Evolutionary conservation across 2,329 filamentous ascomycete species (phyloP).

Genomic region (Colletotrichum simmondsii): DNA sequence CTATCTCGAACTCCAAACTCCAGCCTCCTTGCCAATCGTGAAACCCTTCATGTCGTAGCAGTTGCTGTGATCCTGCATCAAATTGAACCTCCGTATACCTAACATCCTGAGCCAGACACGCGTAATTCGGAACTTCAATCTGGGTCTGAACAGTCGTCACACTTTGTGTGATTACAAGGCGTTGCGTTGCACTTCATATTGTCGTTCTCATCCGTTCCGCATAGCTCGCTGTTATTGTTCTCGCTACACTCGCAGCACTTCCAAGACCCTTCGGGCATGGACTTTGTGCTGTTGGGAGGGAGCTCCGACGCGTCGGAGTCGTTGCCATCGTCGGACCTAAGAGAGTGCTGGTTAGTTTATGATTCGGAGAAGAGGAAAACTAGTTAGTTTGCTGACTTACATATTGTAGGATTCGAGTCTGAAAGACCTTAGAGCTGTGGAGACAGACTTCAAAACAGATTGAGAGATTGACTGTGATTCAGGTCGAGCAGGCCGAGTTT

Average conservation of each 20-base stretch:
- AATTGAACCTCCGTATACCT: not conserved
- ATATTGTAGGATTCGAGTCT: not conserved
- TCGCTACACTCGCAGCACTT: slow-evolving; percentile 5
- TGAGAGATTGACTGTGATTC: too few relatives aligned
- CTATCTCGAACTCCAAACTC: not conserved
- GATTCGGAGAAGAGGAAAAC: not conserved
- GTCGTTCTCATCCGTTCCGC: slow-evolving; percentile 1
- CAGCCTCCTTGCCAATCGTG: not conserved
- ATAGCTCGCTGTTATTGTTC: slow-evolving; percentile 16
- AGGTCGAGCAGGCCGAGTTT: too few relatives aligned
- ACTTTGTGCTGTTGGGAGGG: not conserved
- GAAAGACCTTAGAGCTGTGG: not conserved
- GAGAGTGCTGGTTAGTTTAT: not conserved
- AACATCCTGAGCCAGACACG: not conserved
- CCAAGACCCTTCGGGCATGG: slow-evolving; percentile 16
- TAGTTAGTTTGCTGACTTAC: not conserved
- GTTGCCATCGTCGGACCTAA: not conserved
- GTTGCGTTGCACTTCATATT: slow-evolving; percentile 9
- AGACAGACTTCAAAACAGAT: too few relatives aligned
- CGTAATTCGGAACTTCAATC: not conserved
- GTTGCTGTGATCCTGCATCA: not conserved
- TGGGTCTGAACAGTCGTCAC: slow-evolving; percentile 8
- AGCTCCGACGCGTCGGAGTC: not conserved
- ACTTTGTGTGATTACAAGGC: not conserved
- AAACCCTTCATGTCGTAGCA: not conserved